Conservation (phyloP, 2,329 filamentous ascomycete genomes). For the Penicillium psychrosexuale region DNA sequence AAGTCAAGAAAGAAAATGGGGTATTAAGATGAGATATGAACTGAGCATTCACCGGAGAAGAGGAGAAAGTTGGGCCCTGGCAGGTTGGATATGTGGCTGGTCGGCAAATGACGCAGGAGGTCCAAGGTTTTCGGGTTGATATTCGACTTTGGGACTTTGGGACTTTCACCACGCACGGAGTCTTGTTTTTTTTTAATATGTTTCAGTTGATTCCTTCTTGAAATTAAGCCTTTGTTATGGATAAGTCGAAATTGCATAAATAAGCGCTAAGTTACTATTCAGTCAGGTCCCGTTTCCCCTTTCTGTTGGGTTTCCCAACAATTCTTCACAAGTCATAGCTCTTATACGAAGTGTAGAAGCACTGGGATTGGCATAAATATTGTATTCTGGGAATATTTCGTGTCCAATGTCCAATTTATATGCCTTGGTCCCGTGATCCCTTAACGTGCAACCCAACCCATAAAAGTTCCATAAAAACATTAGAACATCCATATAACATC, state of each 20-base stretch:
- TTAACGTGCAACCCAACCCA: too few relatives aligned
- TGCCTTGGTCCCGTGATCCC: slow-evolving; percentile 16
- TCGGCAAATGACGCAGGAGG: slow-evolving; percentile 6
- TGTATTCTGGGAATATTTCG: too few relatives aligned
- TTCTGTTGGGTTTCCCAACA: slow-evolving; percentile 34
- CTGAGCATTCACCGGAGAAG: background rate
- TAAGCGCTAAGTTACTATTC: too few relatives aligned
- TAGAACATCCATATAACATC: background rate
- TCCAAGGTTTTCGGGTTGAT: background rate
- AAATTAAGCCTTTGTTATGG: too few relatives aligned
- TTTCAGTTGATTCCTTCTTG: background rate
- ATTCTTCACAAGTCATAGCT: background rate
- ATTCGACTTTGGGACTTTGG: background rate
- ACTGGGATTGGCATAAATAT: background rate
- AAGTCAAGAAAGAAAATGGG: background rate
- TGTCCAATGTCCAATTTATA: background rate
- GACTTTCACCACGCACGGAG: background rate
- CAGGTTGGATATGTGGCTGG: slow-evolving; percentile 16
- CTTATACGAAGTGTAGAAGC: too few relatives aligned
- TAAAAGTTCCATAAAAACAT: background rate
- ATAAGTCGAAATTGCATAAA: too few relatives aligned
- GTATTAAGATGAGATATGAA: background rate
- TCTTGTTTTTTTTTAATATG: background rate
- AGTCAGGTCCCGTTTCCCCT: slow-evolving; percentile 18
- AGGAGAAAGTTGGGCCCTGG: slow-evolving; percentile 1